phyloP scores from a whole-genome alignment of 306 rosid species.

The Begonia peltatifolia region DNA sequence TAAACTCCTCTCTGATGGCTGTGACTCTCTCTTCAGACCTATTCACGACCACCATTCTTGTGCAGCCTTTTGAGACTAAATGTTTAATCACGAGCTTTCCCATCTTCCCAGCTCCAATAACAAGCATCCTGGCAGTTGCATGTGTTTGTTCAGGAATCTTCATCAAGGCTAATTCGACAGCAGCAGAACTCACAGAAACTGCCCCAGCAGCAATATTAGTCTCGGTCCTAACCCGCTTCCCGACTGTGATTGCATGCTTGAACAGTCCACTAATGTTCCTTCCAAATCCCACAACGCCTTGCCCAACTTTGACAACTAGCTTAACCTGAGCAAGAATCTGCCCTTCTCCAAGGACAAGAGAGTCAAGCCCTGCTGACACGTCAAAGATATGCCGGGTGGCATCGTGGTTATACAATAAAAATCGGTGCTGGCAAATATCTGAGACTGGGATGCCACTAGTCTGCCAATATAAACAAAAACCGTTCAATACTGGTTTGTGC shows the following conservation, averaged over 20 bases:
- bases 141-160: conserved; percentile 69
- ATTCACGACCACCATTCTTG: conserved; percentile 78
- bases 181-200: conserved; percentile 96
- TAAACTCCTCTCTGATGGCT: conserved; percentile 56
- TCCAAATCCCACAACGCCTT: conserved; percentile 89
- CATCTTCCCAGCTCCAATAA: conserved; percentile 97
- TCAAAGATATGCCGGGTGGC: conserved; percentile 87
- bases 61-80: conserved; percentile 86
- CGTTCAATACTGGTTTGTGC: too few relatives aligned
- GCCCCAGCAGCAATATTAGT: conserved; percentile 97
- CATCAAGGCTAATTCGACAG: conserved; percentile 87
- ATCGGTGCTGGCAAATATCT: conserved; percentile 70
- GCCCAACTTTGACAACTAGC: conserved; percentile 97
- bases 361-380: conserved; percentile 95
- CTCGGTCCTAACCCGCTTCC: conserved; percentile 94
- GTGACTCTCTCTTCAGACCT: conserved; percentile 80
- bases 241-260: conserved; percentile 96
- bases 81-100: conserved; percentile 97
- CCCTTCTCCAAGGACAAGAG: conserved; percentile 99
- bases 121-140: conserved; percentile 56
- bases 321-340: conserved; percentile 98
- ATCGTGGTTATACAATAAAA: conserved; percentile 75
- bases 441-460: conserved; percentile 86
- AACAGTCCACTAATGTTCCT: conserved; percentile 89
- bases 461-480: conserved; percentile 20